Evolutionary conservation across 2,329 filamentous ascomycete species (phyloP), one percentile per base, ranked within the genome.

Genomic region (Aspergillus floridensis): DNA sequence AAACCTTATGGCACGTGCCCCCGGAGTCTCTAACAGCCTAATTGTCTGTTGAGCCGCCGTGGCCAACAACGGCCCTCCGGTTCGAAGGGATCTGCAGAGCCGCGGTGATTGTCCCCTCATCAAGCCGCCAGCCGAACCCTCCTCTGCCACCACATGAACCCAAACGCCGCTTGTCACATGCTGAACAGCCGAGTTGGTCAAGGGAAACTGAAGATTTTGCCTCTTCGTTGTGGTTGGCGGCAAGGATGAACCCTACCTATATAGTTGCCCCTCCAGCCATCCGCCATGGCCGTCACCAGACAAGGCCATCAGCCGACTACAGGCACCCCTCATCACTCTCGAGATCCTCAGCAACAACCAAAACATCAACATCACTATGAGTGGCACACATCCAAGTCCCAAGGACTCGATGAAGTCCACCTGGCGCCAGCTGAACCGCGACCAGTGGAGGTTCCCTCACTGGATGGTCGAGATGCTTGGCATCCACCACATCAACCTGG

Each of bases 371-470:
- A 21, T 24, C 58, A 50, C 16, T 29, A 66, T 66, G 65, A 62
- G 49, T 48, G 44, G 51, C 22, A 48, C 41, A 32, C 49, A 59
- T 22, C 60, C 53, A 1, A 66, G 64, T 19, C 66, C 68, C 2
- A 73, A 71, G 51, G 74, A 78, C 63, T 76, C 74, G 10, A 78
- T 78, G 69, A 77, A 77, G 67, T 76, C 76, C 4, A 77, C 76
- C 7, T 78, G 76, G 76, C 70, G 71, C 4, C 47, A 41, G 5
- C 59, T 56, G 22, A 70, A 72, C 60, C 66, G 59, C 24, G 59
- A 60, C 19, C 38, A 66, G 3, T 78, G 76, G 76, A 71, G 65
- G 5, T 4, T 65, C 5, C 59, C 64, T 47, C 75, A 77, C 59
- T 72, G 66, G 68, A 57, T 75, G 11, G 64, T 74, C 26, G 72